Conservation (phyloP, 1,284 basidiomycete genomes). For the Malassezia psittaci region DNA sequence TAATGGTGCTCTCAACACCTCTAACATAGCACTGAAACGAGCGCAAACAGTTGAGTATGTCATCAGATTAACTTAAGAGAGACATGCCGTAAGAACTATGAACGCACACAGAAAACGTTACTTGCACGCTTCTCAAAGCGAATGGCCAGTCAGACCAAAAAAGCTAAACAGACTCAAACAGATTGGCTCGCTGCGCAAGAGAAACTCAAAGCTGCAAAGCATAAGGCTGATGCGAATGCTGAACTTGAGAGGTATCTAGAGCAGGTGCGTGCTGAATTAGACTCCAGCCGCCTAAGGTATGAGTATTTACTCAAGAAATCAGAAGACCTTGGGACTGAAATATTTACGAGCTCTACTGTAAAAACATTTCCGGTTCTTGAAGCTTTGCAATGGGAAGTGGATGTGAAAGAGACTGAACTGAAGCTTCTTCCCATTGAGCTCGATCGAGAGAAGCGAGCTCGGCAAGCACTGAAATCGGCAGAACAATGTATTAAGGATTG, state of each 20-base stretch:
- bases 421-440: slow-evolving; percentile 24
- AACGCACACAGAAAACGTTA: no score
- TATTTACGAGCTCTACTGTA: background rate
- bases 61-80: no score
- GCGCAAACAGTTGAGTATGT: background rate
- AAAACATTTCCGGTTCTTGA: slow-evolving; percentile 16
- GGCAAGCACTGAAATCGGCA: slow-evolving; percentile 21
- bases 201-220: background rate
- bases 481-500: slow-evolving; percentile 14
- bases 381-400: slow-evolving; percentile 22
- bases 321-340: background rate
- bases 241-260: slow-evolving; percentile 10
- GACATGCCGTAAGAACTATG: no score
- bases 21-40: slow-evolving; percentile 3
- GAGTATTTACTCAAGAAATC: background rate
- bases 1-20: slow-evolving; percentile 23
- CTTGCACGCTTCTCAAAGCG: no score
- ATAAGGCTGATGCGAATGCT: background rate
- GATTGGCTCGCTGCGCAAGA: background rate
- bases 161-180: no score
- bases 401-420: slow-evolving; percentile 18
- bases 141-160: no score
- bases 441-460: slow-evolving; percentile 26
- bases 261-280: slow-evolving; percentile 15
- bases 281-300: slow-evolving; percentile 15